phyloP scores from a whole-genome alignment of 805 yeast species.

The Priceomyces carsonii region DNA sequence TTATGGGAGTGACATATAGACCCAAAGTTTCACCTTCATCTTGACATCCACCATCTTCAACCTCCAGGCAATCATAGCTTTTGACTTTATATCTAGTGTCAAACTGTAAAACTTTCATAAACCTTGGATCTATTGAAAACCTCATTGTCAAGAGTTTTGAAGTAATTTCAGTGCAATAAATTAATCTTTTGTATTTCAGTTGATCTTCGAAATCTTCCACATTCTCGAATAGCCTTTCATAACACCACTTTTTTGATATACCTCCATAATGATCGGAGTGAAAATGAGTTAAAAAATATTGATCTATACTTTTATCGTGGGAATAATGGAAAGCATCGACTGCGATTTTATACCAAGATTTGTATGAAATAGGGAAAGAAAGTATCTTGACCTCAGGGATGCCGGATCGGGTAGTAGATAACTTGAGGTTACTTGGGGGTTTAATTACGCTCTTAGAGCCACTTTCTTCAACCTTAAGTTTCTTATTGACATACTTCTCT shows the following conservation, averaged over 20 bases:
- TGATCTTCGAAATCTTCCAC: slow-evolving; percentile 23
- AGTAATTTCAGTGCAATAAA: slow-evolving; percentile 76
- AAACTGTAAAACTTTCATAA: slow-evolving; percentile 40
- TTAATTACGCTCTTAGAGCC: slow-evolving; percentile 10
- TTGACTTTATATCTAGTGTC: slow-evolving; percentile 40
- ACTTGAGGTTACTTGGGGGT: slow-evolving; percentile 10
- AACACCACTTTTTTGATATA: slow-evolving; percentile 69
- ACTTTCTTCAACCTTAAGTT: not conserved
- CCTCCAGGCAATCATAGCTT: slow-evolving; percentile 8
- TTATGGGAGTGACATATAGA: slow-evolving; percentile 58
- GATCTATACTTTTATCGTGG: slow-evolving; percentile 44
- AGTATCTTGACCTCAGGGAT: slow-evolving; percentile 60
- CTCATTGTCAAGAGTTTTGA: slow-evolving; percentile 53
- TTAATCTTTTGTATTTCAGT: slow-evolving; percentile 48
- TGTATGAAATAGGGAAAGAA: slow-evolving; percentile 30
- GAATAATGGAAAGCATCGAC: slow-evolving; percentile 69
- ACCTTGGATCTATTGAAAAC: slow-evolving; percentile 54
- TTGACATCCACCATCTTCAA: slow-evolving; percentile 17
- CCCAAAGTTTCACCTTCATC: slow-evolving; percentile 23
- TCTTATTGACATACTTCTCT: slow-evolving; percentile 15
- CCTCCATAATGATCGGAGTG: slow-evolving; percentile 97
- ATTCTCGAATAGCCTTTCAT: slow-evolving; percentile 34
- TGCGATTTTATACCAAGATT: slow-evolving; percentile 39
- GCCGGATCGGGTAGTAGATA: slow-evolving; percentile 22
- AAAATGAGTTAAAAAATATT: slow-evolving; percentile 76